A percentile compares a stretch with the other conserved stretches of the same genome.
phyloP scores from a whole-genome alignment of 1,284 basidiomycete genomes.

The Papiliotrema terrestris region DNA sequence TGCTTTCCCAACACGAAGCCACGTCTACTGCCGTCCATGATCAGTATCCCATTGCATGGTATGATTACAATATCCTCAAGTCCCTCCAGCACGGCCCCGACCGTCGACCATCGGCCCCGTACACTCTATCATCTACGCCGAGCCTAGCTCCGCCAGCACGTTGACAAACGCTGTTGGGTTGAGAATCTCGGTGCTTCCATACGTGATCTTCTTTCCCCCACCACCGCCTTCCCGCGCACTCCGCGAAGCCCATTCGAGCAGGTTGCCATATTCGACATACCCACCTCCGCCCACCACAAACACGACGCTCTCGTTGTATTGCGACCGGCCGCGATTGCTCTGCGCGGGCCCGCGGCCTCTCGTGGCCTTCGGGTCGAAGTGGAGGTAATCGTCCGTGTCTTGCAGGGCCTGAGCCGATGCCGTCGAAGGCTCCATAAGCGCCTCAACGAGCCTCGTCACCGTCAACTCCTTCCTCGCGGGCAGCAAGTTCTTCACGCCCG shows the following conservation, averaged over 20 bases:
- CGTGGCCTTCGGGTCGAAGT: conserved; percentile 83
- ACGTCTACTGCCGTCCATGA: too few relatives aligned
- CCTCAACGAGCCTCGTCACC: conserved; percentile 87
- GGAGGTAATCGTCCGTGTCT: conserved; percentile 94
- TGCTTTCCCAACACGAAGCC: too few relatives aligned
- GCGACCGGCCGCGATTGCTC: conserved; percentile 49
- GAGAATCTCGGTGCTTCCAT: conserved; percentile 93
- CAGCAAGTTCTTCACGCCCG: conserved; percentile 96
- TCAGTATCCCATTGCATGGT: too few relatives aligned
- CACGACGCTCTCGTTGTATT: conserved; percentile 84
- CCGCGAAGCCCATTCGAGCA: conserved; percentile 82
- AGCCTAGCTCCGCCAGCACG: conserved; percentile 41
- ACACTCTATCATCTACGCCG: conserved; percentile 4
- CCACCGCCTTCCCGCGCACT: conserved; percentile 50
- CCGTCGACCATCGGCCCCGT: background rate
- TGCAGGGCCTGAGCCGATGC: conserved; percentile 88
- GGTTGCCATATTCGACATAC: conserved; percentile 95
- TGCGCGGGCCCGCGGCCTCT: conserved; percentile 54
- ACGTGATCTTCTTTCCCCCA: conserved; percentile 76
- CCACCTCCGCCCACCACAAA: conserved; percentile 96
- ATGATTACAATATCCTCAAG: too few relatives aligned
- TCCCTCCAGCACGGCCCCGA: too few relatives aligned
- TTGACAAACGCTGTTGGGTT: conserved; percentile 80
- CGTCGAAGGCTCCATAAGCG: conserved; percentile 91
- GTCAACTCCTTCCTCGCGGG: conserved; percentile 92